Percentiles rank a stretch among this genome's conserved stretches.
Conservation (phyloP, 1,139 yeast species). For the Candida sojae region DNA sequence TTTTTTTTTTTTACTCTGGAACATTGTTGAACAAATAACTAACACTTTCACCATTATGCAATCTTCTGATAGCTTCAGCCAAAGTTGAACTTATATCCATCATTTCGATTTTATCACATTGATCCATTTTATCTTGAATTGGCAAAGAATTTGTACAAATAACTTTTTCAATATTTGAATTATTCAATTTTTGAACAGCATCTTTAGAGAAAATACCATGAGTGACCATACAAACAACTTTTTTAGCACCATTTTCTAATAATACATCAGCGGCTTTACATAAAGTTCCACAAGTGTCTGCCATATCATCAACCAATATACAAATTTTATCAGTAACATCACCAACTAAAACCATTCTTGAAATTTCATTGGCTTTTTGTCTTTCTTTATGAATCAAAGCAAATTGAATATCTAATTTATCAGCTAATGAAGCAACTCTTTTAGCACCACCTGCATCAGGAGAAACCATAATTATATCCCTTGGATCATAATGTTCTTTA, state of each 20-base stretch:
- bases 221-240: conserved; percentile 92
- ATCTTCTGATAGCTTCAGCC: conserved; percentile 95
- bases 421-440: conserved; percentile 95
- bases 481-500: conserved; percentile 63
- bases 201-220: conserved; percentile 92
- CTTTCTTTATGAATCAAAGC: conserved; percentile 97
- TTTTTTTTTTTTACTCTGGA: conserved; percentile 17
- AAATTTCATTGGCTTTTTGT: conserved; percentile 91
- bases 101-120: conserved; percentile 75
- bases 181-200: conserved; percentile 82
- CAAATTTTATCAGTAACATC: conserved; percentile 89
- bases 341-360: conserved; percentile 95
- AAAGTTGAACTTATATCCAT: conserved; percentile 86
- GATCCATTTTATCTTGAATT: conserved; percentile 68
- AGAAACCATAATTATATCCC: conserved; percentile 82
- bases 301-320: conserved; percentile 95
- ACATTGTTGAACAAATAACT: conserved; percentile 83
- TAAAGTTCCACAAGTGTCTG: conserved; percentile 96
- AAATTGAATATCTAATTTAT: conserved; percentile 86
- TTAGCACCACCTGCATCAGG: conserved; percentile 99
- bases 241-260: conserved; percentile 74
- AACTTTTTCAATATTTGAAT: conserved; percentile 73
- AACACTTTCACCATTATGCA: conserved; percentile 96
- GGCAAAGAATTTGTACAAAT: conserved; percentile 97
- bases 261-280: conserved; percentile 95